These are phyloP conservation scores for Fusarium camptoceras DNA, from an alignment of 2,329 filamentous ascomycete species.

Conservation along the genomic window DNA sequence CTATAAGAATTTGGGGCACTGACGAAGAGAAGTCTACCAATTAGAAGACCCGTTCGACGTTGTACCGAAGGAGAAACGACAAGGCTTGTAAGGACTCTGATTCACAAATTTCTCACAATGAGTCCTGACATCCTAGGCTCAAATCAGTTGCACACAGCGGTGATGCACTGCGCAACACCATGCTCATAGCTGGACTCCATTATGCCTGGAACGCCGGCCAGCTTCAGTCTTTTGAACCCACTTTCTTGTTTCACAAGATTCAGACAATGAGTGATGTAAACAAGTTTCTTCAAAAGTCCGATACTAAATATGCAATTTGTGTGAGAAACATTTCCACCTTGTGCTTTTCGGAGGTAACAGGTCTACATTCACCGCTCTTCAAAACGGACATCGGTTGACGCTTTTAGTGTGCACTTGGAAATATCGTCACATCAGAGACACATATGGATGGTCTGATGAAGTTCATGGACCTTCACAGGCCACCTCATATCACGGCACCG, in stretches of 20 bases:
- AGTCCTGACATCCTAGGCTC: constrained; percentile 2
- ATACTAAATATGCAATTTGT: constrained; percentile 3
- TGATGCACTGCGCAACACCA: constrained; percentile 31
- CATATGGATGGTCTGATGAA: constrained; percentile 37
- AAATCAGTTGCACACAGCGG: constrained; percentile 8
- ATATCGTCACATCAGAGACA: constrained; percentile 28
- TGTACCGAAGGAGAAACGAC: constrained; percentile 5
- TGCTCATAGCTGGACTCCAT: constrained; percentile 40
- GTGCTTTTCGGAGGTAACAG: constrained; percentile 33
- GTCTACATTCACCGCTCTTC: rapidly evolving
- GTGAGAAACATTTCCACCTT: constrained; percentile 37
- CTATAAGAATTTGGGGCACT: neutral
- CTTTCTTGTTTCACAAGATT: constrained; percentile 38
- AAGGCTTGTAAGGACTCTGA: neutral
- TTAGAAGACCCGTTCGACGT: constrained; percentile 11
- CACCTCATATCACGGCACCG: neutral
- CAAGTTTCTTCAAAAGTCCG: neutral
- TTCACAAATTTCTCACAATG: rapidly evolving
- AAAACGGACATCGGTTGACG: rapidly evolving
- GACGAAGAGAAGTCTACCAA: neutral
- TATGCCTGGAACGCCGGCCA: constrained; percentile 37
- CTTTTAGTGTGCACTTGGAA: constrained; percentile 33
- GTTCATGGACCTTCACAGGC: constrained; percentile 38
- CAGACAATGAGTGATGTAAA: constrained; percentile 37
- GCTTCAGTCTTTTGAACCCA: constrained; percentile 29